These are phyloP conservation scores for Monosporascus sp. DNA, from an alignment of 2,329 filamentous ascomycete species.

Conservation along the genomic window DNA sequence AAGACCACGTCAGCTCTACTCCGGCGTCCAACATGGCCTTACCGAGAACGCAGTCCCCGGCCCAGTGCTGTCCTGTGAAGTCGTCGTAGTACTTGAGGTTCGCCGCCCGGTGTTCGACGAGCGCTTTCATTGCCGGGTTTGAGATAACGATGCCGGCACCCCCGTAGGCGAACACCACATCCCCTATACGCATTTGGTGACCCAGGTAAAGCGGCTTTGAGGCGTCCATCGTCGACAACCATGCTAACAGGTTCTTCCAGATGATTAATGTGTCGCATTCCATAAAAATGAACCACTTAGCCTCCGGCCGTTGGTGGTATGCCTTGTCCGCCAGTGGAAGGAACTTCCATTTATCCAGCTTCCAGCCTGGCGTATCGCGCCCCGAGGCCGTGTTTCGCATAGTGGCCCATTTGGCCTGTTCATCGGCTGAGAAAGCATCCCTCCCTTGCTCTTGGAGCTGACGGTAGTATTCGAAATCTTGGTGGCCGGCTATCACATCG, in stretches of 20 bases:
- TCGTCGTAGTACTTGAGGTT: conserved; percentile 37
- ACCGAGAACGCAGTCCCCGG: conserved; percentile 45
- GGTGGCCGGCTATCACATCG: conserved; percentile 31
- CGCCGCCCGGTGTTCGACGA: conserved; percentile 35
- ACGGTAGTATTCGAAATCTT: conserved; percentile 48
- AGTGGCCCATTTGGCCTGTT: conserved; percentile 20
- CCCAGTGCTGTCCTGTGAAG: conserved; percentile 41
- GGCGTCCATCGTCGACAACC: conserved; percentile 45
- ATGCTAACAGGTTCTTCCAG: conserved; percentile 46
- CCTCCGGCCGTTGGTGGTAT: conserved; percentile 32
- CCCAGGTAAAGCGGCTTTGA: conserved; percentile 46
- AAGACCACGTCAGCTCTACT: conserved; percentile 38
- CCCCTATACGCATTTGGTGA: conserved; percentile 45
- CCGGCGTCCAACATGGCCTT: conserved; percentile 41
- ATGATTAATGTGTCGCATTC: conserved; percentile 54
- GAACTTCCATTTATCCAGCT: conserved; percentile 54
- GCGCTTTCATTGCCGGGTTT: conserved; percentile 39
- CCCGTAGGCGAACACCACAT: conserved; percentile 46
- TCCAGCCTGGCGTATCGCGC: conserved; percentile 42
- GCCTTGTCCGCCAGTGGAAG: conserved; percentile 49
- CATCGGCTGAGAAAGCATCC: conserved; percentile 32
- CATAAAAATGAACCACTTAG: conserved; percentile 55
- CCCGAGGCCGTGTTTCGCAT: conserved; percentile 24
- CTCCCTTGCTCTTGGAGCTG: conserved; percentile 37
- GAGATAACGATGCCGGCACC: conserved; percentile 50